Base-by-base conservation (phyloP, 2,329 filamentous ascomycete genomes). In the Aureobasidium mangrovei region DNA sequence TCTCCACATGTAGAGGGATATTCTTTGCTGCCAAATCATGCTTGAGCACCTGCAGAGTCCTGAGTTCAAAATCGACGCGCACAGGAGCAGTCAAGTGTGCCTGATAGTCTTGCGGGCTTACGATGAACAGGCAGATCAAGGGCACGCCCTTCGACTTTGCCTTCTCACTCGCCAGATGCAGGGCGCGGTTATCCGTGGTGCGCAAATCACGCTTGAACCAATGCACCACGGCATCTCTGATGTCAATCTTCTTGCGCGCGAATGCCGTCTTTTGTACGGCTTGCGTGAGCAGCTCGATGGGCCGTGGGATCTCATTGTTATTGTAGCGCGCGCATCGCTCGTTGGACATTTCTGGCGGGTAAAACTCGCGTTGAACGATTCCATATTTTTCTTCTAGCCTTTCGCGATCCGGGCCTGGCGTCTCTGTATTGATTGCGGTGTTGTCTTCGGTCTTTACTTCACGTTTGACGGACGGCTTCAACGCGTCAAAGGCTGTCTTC, bases 191-290 rank as follows among this genome's bases (percentile, higher is more conserved):
- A 67, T 96, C 91, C 0, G 71, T 68, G 1, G 79, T 75, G 2
- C 90, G 79, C 48, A 95, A 70, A 66, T 95, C 91, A 63, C 80
- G 82, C 70, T 93, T 94, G 74, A 91, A 95, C 90, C 90, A 95
- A 69, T 95, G 88, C 0, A 95, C 80, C 0, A 95, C 84, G 0
- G 83, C 81, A 28, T 80, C 72, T 31, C 79, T 79, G 0, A 77
- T 71, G 1, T 70, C 58, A 9, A 86, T 76, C 1, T 71, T 68
- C 29, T 75, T 72, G 7, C 86, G 77, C 35, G 70, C 66, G 0
- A 69, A 62, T 2, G 74, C 69, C 0, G 88, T 93, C 2, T 83
- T 78, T 27, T 75, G 66, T 4, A 90, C 74, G 0, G 83, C 82
- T 0, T 72, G 67, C 4, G 81, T 67, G 2, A 95, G 75, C 0